Evolutionary conservation across 139 green algal species (phyloP), one percentile per base, ranked within the genome.

Genomic region (Tetraselmis chui): DNA sequence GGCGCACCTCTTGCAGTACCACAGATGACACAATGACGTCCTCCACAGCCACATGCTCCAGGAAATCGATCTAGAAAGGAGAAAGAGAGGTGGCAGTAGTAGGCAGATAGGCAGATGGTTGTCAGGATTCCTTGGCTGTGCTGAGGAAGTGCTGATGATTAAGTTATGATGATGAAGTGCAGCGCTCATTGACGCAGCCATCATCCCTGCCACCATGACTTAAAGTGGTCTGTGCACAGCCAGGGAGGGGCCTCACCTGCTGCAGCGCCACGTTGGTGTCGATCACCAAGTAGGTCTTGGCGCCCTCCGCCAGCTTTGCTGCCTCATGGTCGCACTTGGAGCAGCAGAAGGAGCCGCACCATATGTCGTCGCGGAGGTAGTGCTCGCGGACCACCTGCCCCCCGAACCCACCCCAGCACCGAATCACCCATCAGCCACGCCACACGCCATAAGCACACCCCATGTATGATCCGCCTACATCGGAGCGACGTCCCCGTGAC

Each of bases 301-400:
- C 94, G 28, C 89, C 84, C 1, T 84, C 23, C 32, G 84, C 88
- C 26, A 98, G 90, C 80, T 93, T 92, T 77, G 88, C 84, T 0
- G 82, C 78, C 24, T 84, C 84, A 0, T 84, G 31, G n/a, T 90
- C 82, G 74, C 91, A 95, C 1, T 91, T 91, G 89, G 84, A 97
- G 92, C 45, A 95, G 81, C 0, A 89, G 86, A 67, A 67, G 0
- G 90, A 89, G 74, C 93, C 95, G 81, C 89, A 93, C 84, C 84
- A 94, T 45, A 99, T 98, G 87, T 99, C 97, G 81, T 99, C 97
- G 2, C 97, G 88, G 2, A 99, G 87, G 83, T 99, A 99, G 82
- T 97, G 97, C 87, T 99, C 96, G 0, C 90, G 83, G 1, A 96
- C 92, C 0, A 96, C 91, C 91, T 95, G 86, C n/a, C n/a, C n/a